Evolutionary conservation across 2,329 filamentous ascomycete species (phyloP).

Genomic region (Tolypocladium endophyticum): DNA sequence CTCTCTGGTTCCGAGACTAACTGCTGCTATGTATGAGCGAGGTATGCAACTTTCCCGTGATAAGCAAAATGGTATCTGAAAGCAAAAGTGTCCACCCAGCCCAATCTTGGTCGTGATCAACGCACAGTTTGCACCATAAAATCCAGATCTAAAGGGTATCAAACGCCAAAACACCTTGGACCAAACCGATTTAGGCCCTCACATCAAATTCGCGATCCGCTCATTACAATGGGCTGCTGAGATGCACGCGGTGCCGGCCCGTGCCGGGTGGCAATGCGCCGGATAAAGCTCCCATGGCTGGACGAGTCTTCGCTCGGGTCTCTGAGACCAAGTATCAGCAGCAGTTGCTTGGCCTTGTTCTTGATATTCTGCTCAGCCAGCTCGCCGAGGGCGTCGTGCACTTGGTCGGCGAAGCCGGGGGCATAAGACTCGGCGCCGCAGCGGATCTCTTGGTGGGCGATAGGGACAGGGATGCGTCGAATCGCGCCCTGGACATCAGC

Average conservation of each 20-base stretch:
- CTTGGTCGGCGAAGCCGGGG: conserved; percentile 1
- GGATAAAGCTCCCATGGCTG: background rate
- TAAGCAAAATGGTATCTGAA: background rate
- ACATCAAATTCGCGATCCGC: background rate
- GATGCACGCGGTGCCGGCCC: background rate
- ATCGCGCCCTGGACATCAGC: conserved; percentile 4
- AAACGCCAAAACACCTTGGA: background rate
- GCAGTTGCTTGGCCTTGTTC: conserved; percentile 2
- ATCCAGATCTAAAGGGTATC: background rate
- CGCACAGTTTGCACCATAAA: background rate
- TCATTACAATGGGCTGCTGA: background rate
- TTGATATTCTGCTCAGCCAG: background rate
- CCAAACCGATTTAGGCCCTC: background rate
- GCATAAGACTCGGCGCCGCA: conserved; percentile 7
- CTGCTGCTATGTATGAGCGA: background rate
- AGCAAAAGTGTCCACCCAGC: background rate
- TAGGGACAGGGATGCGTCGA: conserved; percentile 8
- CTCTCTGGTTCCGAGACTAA: background rate
- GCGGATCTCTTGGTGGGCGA: conserved; percentile 5
- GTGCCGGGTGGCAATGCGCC: background rate
- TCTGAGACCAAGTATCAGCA: conserved; percentile 1
- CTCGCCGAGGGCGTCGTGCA: conserved; percentile 2
- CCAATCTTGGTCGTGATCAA: no score
- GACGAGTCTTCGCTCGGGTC: background rate
- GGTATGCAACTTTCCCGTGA: background rate